Base-by-base conservation (phyloP, 208 protist species). In the Leishmania major region DNA sequence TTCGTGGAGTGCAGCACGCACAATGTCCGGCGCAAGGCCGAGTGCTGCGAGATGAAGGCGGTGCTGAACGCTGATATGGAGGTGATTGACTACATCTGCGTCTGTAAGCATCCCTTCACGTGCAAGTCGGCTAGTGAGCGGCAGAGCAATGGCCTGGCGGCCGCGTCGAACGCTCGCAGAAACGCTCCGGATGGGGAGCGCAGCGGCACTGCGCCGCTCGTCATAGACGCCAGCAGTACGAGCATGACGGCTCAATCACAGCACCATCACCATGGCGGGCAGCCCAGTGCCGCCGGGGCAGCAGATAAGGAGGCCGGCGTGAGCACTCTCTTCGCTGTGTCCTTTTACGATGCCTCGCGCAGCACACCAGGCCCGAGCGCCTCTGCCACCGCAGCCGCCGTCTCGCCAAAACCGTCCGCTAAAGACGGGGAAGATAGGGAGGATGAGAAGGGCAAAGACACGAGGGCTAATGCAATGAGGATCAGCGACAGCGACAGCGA, bases 61-160 rank as follows among this genome's bases (percentile, higher is more conserved):
- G 80, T 96, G 13, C 84, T 89, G 79, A 90, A 96, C 75, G 93
- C 93, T 3, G 93, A 96, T 64, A 91, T 89, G 77, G 84, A 92
- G 43, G 80, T 95, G 35, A 77, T 95, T 45, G 87, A 81, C 43
- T 91, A 92, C 62, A 83, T 86, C 47, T 96, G 91, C 67, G 78
- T 89, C 2, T 96, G 93, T 83, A 89, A 77, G 75, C 84, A 86
- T 0, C 85, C 62, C 6, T 76, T 78, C 60, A 59, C 73, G 11
- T 96, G 93, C 79, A 86, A 79, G 53, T 72, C 82, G 0, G 82
- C 79, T 8, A 71, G 35, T 51, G 74, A 81, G 3, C 79, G 67
- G 17, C 51, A 78, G 31, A 43, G 37, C 37, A 67, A 31, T 17
- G 22, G 25, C 25, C 37, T 57, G 8, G 49, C 40, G 28, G 57